A percentile compares a stretch with the other conserved stretches of the same genome.
phyloP scores from a whole-genome alignment of 257 asterid species.

The Salvia hispanica region DNA sequence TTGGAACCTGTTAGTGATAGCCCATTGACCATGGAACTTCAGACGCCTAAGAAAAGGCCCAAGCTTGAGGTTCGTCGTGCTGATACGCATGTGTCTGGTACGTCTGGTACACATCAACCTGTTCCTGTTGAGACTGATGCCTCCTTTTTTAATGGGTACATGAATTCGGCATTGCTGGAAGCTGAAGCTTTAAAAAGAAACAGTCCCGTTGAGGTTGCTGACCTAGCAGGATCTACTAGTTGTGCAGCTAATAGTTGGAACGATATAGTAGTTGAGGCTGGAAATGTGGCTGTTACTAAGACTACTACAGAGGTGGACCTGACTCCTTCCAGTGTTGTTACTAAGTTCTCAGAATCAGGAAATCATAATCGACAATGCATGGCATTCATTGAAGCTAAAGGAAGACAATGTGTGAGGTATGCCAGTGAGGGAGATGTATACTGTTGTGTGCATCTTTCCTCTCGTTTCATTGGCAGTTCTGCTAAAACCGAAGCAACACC shows the following conservation, averaged over 20 bases:
- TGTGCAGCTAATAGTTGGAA: conserved; percentile 62
- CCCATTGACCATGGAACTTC: conserved; percentile 51
- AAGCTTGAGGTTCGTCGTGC: conserved; percentile 99
- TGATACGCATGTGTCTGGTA: conserved; percentile 63
- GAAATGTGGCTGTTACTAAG: conserved; percentile 49
- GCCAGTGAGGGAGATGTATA: conserved; percentile 89
- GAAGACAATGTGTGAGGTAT: conserved; percentile 93
- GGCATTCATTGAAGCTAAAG: conserved; percentile 90
- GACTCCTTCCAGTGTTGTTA: conserved; percentile 50
- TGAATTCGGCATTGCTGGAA: conserved; percentile 42
- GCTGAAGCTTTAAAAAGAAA: conserved; percentile 47
- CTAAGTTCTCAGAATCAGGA: conserved; percentile 49
- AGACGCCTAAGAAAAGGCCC: conserved; percentile 77
- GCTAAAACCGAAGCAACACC: conserved; percentile 54
- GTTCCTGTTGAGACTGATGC: conserved; percentile 55
- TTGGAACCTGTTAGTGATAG: conserved; percentile 48
- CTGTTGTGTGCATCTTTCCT: conserved; percentile 92
- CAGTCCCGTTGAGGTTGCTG: conserved; percentile 38
- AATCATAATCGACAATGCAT: conserved; percentile 73
- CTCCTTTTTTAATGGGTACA: conserved; percentile 46
- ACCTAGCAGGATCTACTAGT: conserved; percentile 44
- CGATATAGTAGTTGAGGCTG: conserved; percentile 65
- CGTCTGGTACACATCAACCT: conserved; percentile 58
- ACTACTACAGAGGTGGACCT: conserved; percentile 45
- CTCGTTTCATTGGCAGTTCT: conserved; percentile 60